Base-by-base conservation (phyloP, 345 rosid species). In the Anastatica hierochuntica region DNA sequence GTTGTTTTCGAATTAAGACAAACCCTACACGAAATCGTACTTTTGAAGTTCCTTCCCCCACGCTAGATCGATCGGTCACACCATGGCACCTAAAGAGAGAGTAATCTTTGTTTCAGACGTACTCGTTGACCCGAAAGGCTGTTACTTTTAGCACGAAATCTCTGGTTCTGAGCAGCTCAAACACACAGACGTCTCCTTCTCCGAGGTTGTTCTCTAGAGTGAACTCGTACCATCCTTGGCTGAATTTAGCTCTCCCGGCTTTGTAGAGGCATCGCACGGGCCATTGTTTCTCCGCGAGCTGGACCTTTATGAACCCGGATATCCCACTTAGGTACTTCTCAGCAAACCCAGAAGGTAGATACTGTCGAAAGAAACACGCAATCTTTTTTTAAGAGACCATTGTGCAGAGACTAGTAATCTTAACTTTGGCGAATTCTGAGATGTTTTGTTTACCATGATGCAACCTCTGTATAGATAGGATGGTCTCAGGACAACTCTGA, bases 141-240 rank as follows among this genome's bases (percentile, higher is more conserved):
- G 89, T 83, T 15, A 87, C 89, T 79, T 87, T 87, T 20, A 87
- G 86, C 53, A 83, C 83, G 64, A 83, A 59, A 23, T 87, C 95
- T 74, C 86, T 77, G 4, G 78, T 45, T 66, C 72, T 74, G 46
- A 83, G 75, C 52, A 87, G 76, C 75, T 87, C 95, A 15, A 87
- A 81, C 59, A 87, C 67, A 11, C 95, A 87, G 7, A 87, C 92
- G 63, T 87, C 95, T 18, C 95, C 95, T 74, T 87, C 95, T 52
- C 95, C 95, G 61, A 87, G 42, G 38, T 76, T 76, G 56, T 87
- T 87, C 73, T 87, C 88, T 66, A 81, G 62, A 1, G 92, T 72
- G 74, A 87, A 87, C 58, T 87, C 92, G n/a, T 81, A 87, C 95
- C 95, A 87, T 37, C 95, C 95, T 69, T 77, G 89, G 58, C 92